phyloP scores from a whole-genome alignment of 2,329 filamentous ascomycete species.

The Sclerotinia spermophila region DNA sequence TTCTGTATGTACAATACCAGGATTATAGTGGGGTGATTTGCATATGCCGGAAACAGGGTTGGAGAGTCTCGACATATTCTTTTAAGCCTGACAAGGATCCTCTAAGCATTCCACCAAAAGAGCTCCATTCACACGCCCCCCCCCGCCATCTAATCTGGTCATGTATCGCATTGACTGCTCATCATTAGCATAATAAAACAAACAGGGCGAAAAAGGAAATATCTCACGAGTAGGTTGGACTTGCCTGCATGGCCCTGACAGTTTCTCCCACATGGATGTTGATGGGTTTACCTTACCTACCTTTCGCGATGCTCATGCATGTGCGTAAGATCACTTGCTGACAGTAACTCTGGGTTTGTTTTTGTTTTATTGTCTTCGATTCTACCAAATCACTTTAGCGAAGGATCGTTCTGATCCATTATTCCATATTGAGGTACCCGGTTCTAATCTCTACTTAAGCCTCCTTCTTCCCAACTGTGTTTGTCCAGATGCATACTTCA shows the following conservation, averaged over 20 bases:
- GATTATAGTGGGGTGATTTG: constrained; percentile 17
- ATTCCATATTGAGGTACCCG: not conserved
- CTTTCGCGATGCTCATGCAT: constrained; percentile 7
- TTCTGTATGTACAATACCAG: not conserved
- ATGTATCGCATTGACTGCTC: not conserved
- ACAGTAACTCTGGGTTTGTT: not conserved
- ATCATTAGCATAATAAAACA: not conserved
- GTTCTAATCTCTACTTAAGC: constrained; percentile 21
- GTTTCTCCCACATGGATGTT: constrained; percentile 10
- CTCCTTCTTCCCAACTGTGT: constrained; percentile 14
- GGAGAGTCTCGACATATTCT: not conserved
- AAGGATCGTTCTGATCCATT: not conserved
- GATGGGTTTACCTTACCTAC: constrained; percentile 4
- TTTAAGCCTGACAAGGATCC: constrained; percentile 2
- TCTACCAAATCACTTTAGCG: not conserved
- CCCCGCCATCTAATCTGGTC: not conserved
- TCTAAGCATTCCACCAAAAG: not conserved
- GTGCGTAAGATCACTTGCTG: constrained; percentile 21
- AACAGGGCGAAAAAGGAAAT: constrained; percentile 8
- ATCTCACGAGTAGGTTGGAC: not conserved
- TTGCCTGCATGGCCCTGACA: constrained; percentile 16
- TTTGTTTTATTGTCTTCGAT: constrained; percentile 1
- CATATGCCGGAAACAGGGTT: constrained; percentile 14
- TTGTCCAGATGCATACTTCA: not conserved
- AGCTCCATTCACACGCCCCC: not conserved